Conservation (phyloP, 805 yeast species). For the Saccharomycopsis oosterbeekiorum region DNA sequence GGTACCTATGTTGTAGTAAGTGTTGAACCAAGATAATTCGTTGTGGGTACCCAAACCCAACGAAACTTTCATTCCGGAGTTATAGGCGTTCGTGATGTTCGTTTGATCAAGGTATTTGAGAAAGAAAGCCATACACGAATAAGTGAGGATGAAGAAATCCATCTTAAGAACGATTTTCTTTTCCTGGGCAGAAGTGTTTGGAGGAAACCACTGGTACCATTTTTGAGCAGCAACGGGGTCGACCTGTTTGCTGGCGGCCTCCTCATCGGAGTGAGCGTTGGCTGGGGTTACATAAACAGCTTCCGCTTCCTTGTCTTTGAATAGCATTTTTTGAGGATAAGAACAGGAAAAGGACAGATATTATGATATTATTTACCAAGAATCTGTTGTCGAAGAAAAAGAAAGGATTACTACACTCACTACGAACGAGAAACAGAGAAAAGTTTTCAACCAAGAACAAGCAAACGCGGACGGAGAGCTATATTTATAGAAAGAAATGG, state of each 20-base stretch:
- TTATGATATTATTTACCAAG: too few species aligned
- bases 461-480: too few species aligned
- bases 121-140: conserved; percentile 56
- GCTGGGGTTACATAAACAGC: background rate
- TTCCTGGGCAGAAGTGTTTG: conserved; percentile 27
- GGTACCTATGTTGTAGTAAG: conserved; percentile 48
- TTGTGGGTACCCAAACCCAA: conserved; percentile 45
- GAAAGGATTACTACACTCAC: background rate
- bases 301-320: background rate
- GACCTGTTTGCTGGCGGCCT: background rate
- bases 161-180: conserved; percentile 40
- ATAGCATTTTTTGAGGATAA: background rate
- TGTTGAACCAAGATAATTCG: conserved; percentile 51
- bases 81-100: conserved; percentile 56
- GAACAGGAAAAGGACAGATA: too few species aligned
- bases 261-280: background rate
- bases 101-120: conserved; percentile 51
- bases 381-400: background rate
- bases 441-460: too few species aligned
- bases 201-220: conserved; percentile 1
- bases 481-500: too few species aligned
- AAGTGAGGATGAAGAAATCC: conserved; percentile 45
- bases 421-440: too few species aligned
- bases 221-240: background rate
- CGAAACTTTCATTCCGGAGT: conserved; percentile 50